Percentiles rank a stretch among this genome's conserved stretches.
Evolutionary conservation across 148 eudicot genomes (phyloP).

Genomic region (Polygonum maritimum): DNA sequence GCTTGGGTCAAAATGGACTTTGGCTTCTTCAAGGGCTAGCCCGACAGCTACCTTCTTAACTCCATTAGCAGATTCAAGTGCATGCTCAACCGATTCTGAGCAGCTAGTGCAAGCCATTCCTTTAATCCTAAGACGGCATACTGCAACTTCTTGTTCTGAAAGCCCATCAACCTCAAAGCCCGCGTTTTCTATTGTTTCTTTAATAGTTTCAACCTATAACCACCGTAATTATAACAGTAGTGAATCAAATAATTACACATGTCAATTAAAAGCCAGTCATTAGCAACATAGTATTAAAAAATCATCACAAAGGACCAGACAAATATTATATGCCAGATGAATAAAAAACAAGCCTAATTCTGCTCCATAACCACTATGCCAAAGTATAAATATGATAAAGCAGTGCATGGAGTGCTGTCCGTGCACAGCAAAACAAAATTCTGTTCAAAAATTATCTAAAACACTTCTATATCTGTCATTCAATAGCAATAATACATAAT

Average conservation of each 20-base stretch:
- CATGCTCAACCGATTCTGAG: slow-evolving; percentile 80
- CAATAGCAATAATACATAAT: background rate
- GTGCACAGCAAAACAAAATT: background rate
- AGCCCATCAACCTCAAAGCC: slow-evolving; percentile 69
- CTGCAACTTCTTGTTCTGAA: slow-evolving; percentile 67
- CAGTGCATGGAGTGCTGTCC: background rate
- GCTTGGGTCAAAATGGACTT: slow-evolving; percentile 84
- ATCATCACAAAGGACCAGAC: background rate
- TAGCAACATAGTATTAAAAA: background rate
- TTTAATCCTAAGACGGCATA: slow-evolving; percentile 70
- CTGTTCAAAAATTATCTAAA: background rate
- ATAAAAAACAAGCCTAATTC: background rate
- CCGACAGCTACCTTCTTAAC: slow-evolving; percentile 91
- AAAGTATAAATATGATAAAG: background rate
- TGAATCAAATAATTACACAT: background rate
- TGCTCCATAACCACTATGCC: background rate
- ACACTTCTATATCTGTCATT: background rate
- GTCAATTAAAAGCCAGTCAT: background rate
- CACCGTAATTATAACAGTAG: background rate
- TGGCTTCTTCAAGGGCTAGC: slow-evolving; percentile 91
- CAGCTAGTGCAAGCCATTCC: slow-evolving; percentile 99
- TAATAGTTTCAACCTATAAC: slow-evolving; percentile 57
- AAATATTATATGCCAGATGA: background rate
- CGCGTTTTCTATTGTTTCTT: slow-evolving; percentile 70
- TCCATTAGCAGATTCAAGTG: slow-evolving; percentile 63